A percentile compares a stretch with the other conserved stretches of the same genome.
These are phyloP conservation scores for Vickermania ingenoplastis DNA, from an alignment of 208 protist species.

Conservation along the genomic window DNA sequence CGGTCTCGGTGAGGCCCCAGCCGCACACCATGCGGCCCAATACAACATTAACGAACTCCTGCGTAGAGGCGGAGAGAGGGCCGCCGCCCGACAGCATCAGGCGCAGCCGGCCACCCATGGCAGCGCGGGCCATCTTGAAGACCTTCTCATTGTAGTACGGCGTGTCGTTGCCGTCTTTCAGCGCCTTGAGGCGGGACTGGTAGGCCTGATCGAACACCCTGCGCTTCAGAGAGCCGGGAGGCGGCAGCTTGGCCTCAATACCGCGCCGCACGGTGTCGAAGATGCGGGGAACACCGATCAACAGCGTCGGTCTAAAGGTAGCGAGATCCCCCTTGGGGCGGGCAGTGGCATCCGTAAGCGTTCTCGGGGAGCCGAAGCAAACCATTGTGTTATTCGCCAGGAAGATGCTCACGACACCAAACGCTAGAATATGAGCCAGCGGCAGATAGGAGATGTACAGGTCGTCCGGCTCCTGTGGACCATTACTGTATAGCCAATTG, in stretches of 20 bases:
- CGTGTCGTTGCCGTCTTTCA: constrained; percentile 30
- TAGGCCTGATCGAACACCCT: constrained; percentile 36
- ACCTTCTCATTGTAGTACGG: constrained; percentile 47
- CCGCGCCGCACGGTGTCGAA: constrained; percentile 39
- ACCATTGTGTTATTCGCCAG: constrained; percentile 19
- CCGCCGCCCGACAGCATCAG: constrained; percentile 48
- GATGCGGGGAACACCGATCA: constrained; percentile 45
- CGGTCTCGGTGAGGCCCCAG: constrained; percentile 66
- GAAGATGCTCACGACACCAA: constrained; percentile 33
- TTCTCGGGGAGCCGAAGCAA: constrained; percentile 31
- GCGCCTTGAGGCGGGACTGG: constrained; percentile 13
- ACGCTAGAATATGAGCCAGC: constrained; percentile 67
- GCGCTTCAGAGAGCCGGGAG: constrained; percentile 15
- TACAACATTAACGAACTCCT: constrained; percentile 37
- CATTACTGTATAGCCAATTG: constrained; percentile 3
- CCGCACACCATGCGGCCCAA: constrained; percentile 26
- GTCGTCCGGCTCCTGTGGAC: constrained; percentile 14
- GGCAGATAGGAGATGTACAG: constrained; percentile 58
- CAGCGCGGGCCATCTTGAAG: constrained; percentile 18
- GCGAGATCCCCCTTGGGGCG: constrained; percentile 31
- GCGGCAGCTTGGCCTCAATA: constrained; percentile 27
- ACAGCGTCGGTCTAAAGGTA: constrained; percentile 25
- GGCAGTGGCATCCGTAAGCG: constrained; percentile 22
- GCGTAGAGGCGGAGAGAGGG: constrained; percentile 20
- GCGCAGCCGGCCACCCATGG: constrained; percentile 34